These are phyloP conservation scores for Trypanosomatidae sp. DNA, from an alignment of 208 protist species.

Conservation along the genomic window DNA sequence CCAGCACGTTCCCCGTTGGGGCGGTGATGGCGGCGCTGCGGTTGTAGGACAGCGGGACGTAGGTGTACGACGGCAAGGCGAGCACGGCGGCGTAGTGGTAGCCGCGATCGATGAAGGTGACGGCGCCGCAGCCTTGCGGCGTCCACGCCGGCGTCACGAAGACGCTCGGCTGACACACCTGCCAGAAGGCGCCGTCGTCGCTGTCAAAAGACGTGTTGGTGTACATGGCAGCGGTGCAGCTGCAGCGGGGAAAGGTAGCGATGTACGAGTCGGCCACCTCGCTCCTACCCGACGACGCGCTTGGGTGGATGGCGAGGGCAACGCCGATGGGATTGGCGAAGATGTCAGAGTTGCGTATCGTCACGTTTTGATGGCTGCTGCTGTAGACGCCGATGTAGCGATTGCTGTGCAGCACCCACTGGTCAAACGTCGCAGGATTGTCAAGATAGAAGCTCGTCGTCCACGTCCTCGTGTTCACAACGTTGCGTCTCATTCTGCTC, in stretches of 20 bases:
- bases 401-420: constrained; percentile 19
- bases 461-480: neutral
- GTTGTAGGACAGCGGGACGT: constrained; percentile 28
- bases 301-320: constrained; percentile 24
- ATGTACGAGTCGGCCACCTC: constrained; percentile 22
- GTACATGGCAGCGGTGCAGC: constrained; percentile 9
- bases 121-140: constrained; percentile 10
- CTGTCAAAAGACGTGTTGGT: neutral
- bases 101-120: constrained; percentile 28
- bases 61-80: constrained; percentile 28
- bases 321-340: constrained; percentile 41
- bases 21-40: constrained; percentile 18
- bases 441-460: neutral
- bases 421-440: constrained; percentile 8
- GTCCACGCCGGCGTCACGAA: constrained; percentile 4
- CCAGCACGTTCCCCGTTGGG: neutral
- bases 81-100: constrained; percentile 34
- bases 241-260: constrained; percentile 23
- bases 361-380: constrained; percentile 28
- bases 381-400: constrained; percentile 44
- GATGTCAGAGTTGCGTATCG: constrained; percentile 20
- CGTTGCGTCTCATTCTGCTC: too few relatives aligned
- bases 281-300: constrained; percentile 13
- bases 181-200: constrained; percentile 2
- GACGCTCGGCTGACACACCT: constrained; percentile 22